Base-by-base conservation (phyloP, 106 monocot genomes). In the Amphibolis antarctica region DNA sequence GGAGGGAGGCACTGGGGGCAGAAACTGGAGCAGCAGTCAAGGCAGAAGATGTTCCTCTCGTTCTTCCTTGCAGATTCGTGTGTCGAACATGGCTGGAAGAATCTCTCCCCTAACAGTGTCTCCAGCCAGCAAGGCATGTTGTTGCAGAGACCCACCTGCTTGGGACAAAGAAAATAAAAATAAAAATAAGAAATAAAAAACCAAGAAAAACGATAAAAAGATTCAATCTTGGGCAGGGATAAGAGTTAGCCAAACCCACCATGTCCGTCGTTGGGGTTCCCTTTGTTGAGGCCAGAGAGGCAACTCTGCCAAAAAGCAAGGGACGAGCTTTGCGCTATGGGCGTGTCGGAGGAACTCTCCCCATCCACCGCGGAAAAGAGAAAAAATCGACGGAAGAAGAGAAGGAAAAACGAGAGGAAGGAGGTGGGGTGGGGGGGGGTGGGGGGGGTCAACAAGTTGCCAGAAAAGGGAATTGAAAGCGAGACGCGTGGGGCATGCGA, bases 1-100 rank as follows among this genome's bases (percentile, higher is more conserved):
- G 66, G 63, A 17, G 60, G 55, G 52, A 84, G 61, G 66, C 88
- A 89, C 46, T 80, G 84, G 19, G 88, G 79, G 62, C 88, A 89
- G 64, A 85, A 65, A 42, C 76, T 74, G 28, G 71, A 76, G 77
- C 88, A 82, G 69, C 88, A 89, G 42, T 89, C 88, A 50, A 89
- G 71, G 74, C 88, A 89, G 57, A 85, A 79, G 60, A 85, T 73
- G 71, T 89, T 89, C 68, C 71, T 76, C 74, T 89, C 88, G 66
- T 85, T 89, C 84, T 82, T 89, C 79, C 78, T 81, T 18, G 74
- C 57, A 0, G 74, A 46, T 58, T 80, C 81, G 45, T 88, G 88
- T 21, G 56, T 20, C 28, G 55, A 20, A 47, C 88, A 88, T 5
- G 78, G 75, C 22, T 25, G 54, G 81, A 88, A 88, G 79, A 88